Base-by-base conservation (phyloP, 192 early-diverging fungal genomes). In the Paraglomus occultum region DNA sequence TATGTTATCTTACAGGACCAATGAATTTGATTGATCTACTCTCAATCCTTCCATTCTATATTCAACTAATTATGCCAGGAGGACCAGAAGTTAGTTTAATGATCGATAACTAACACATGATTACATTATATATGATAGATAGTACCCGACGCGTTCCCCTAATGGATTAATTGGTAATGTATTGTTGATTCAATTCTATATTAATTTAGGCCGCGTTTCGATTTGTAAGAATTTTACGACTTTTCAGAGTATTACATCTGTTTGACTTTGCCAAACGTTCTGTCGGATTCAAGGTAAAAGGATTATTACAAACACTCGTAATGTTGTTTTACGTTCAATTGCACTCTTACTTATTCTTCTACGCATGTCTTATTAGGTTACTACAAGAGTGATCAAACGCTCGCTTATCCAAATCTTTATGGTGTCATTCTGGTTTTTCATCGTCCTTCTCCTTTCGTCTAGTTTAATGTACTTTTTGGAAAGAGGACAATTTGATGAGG, bases 201-300 rank as follows among this genome's bases (percentile, higher is more conserved):
- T 31, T 31, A 31, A 31, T 64, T 8, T 50, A 66, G 64, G 31
- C 44, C 11, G 18, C 52, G 10, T 18, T 67, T 51, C 65, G 65
- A 39, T 49, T 31, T 38, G 23, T 57, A 6, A 45, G 65, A n/a
- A 61, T 67, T 57, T 22, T 67, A 39, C 65, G 65, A 22, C 8
- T 67, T 9, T 17, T 51, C 15, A 45, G 65, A 39, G 15, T 67
- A 15, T 11, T 67, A 8, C 58, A 20, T n/a, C 14, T 51, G 22
- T 67, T 67, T 12, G 6, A 67, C 12, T 59, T 67, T 1, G 44
- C 51, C 12, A 67, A 8, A 23, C 22, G 14, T 38, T 67, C 65
- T 20, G 65, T 59, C 48, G 65, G 65, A n/a, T 67, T 67, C 17
- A n/a, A 59, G 38, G 67, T 70, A 47, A 59, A n/a, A n/a, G n/a